A percentile compares a stretch with the other conserved stretches of the same genome.
These are phyloP conservation scores for Neurospora sp. DNA, from an alignment of 495 filamentous ascomycete species.

Conservation along the genomic window DNA sequence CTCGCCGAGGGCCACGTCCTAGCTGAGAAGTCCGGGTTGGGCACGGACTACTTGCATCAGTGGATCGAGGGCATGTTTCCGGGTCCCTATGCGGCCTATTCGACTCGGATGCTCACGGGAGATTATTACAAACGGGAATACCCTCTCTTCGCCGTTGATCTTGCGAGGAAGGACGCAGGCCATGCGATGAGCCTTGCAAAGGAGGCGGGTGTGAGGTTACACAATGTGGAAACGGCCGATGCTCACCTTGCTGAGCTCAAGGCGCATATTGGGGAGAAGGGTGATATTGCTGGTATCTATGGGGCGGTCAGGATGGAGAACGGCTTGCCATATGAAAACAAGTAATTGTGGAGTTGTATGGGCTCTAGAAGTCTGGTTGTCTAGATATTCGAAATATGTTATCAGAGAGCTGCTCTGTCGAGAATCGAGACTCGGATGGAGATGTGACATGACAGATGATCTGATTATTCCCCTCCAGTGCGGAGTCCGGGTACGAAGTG, in stretches of 20 bases:
- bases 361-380: not conserved
- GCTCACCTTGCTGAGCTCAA: constrained; percentile 55
- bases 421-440: no score
- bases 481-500: no score
- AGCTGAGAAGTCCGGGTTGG: constrained; percentile 74
- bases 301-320: constrained; percentile 60
- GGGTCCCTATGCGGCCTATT: constrained; percentile 59
- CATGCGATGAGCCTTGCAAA: constrained; percentile 64
- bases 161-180: constrained; percentile 75
- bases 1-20: constrained; percentile 66
- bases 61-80: constrained; percentile 58
- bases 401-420: no score
- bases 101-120: constrained; percentile 59
- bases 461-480: no score
- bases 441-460: no score
- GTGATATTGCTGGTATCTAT: constrained; percentile 80
- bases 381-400: not conserved
- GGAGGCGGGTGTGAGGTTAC: constrained; percentile 50
- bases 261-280: constrained; percentile 60
- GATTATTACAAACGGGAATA: constrained; percentile 55
- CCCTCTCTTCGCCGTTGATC: constrained; percentile 77
- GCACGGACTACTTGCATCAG: constrained; percentile 54
- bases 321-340: constrained; percentile 61
- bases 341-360: constrained; percentile 5
- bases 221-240: constrained; percentile 57